Base-by-base conservation (phyloP, 306 rosid genomes). In the Glycyrrhiza uralensis region DNA sequence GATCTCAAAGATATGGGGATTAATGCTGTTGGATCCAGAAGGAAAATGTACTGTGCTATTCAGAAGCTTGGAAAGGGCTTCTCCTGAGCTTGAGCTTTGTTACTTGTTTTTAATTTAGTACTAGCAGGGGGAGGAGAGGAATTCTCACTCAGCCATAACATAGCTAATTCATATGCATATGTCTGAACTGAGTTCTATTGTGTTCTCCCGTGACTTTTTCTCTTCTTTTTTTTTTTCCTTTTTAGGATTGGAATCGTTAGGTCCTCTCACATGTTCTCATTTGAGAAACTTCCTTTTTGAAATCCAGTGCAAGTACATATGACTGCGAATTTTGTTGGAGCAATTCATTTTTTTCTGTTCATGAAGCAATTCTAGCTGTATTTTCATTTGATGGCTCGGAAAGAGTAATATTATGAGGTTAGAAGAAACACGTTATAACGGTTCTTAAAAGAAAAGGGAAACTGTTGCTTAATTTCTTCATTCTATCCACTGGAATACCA, bases 1-100 rank as follows among this genome's bases (percentile, higher is more conserved):
- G 98, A 93, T 85, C 97, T 93, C 64, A 90, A 93, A 79, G 97
- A 90, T 59, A 93, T 93, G 98, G 98, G 98, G 30, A 88, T 93
- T 50, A 84, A 54, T 74, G 98, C 97, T 15, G 98, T 90, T 57
- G 97, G 97, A 13, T 87, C 97, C 0, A 85, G 97, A 66, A 90
- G 98, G 41, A 93, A 93, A 84, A 85, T 93, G 92, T 90, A 82
- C 79, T 87, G 66, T 36, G 93, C 98, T 47, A 88, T 93, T 76
- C 97, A 93, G 93, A 93, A 88, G 85, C 92, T 93, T 11, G 96
- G 97, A 14, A 88, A 90, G 76, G 96, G 97, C 1, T 93, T 93
- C 80, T 88, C 98, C 24, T 93, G 75, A 82, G 38, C 17, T 63
- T 7, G 6, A 47, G 23, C 5, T 45, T 76, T n/a, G n/a, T n/a